Base-by-base conservation (phyloP, 2,329 filamentous ascomycete species). In the Mariannaea sp. region DNA sequence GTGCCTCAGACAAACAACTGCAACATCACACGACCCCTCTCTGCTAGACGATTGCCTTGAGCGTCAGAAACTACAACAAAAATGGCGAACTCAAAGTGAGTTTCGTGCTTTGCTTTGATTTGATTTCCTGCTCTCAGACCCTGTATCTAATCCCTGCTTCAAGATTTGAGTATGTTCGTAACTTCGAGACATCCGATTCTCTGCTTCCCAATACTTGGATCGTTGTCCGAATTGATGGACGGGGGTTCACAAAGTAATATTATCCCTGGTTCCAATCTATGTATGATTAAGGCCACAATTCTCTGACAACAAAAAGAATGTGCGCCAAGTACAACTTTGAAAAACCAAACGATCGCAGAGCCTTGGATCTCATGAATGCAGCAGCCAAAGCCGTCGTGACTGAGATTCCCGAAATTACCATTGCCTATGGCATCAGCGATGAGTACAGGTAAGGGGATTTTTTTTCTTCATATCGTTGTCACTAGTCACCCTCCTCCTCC, bases 191-290 rank as follows among this genome's bases (percentile, higher is more conserved):
- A 68, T 77, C 86, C 6, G 92, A 97, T 68, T 74, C 75, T 40
- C 77, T 99, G 33, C 80, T 97, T 17, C 90, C 87, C 48, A 96
- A 95, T 69, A 97, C 93, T 20, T 99, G 92, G 92, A 88, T 97
- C 51, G 91, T 97, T 16, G 86, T 99, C 50, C 87, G 94, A 55
- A 87, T 99, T 66, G 94, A 99, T 74, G 94, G 94, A 19, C 83
- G 93, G 59, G 92, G 92, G 14, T 99, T 99, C 74, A 94, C 92
- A 66, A 97, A 96, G 91, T 95, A 77, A 69, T n/a, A 73, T 26
- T 29, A 6, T n/a, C 16, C 29, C 30, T n/a, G n/a, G n/a, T n/a
- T n/a, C 41, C 9, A 22, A 6, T n/a, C 17, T 24, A 17, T 10
- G 44, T 30, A 26, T 20, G 42, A 7, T 2, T 7, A 2, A 20